A percentile compares a stretch with the other conserved stretches of the same genome.
Evolutionary conservation across 1,284 basidiomycete species (phyloP).

Genomic region (Ustilago bromivora): DNA sequence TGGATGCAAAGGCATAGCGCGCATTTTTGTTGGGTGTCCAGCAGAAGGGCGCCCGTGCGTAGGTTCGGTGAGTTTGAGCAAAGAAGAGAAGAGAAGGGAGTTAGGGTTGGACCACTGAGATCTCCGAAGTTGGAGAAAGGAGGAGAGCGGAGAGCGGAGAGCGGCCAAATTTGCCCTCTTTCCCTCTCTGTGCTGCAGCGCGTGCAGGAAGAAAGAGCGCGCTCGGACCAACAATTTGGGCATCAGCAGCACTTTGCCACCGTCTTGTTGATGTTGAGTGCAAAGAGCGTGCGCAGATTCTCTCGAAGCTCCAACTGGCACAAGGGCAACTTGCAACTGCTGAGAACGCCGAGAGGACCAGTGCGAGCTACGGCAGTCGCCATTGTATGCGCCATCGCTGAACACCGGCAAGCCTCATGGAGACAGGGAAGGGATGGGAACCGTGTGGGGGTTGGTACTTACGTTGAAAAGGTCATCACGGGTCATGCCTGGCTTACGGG

Average conservation of each 20-base stretch:
- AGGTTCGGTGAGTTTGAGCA: slow-evolving; percentile 24
- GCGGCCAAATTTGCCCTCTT: not conserved
- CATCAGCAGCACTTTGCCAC: slow-evolving; percentile 13
- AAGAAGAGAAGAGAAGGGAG: slow-evolving; percentile 1
- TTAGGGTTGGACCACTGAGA: not conserved
- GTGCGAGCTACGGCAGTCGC: not conserved
- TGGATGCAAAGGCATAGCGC: not conserved
- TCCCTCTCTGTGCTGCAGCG: not conserved
- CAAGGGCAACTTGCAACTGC: not conserved
- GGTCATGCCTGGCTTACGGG: slow-evolving; percentile 80
- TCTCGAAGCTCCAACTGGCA: not conserved
- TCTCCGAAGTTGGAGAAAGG: slow-evolving; percentile 11
- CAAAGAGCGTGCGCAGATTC: not conserved
- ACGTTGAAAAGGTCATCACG: slow-evolving; percentile 96
- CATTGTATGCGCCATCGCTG: not conserved
- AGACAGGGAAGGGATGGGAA: not conserved
- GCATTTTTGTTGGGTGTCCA: slow-evolving; percentile 13
- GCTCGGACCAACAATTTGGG: slow-evolving; percentile 39
- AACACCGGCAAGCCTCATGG: too few relatives aligned
- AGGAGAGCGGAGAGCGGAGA: not conserved
- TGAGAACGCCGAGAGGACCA: not conserved
- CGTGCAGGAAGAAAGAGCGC: slow-evolving; percentile 6
- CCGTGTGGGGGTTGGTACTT: slow-evolving; percentile 32
- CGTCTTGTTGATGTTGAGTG: slow-evolving; percentile 13
- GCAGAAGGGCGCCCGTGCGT: slow-evolving; percentile 69